Evolutionary conservation across 78 protist species (phyloP), one percentile per base, ranked within the genome.

Genomic region (Acrasis kona): DNA sequence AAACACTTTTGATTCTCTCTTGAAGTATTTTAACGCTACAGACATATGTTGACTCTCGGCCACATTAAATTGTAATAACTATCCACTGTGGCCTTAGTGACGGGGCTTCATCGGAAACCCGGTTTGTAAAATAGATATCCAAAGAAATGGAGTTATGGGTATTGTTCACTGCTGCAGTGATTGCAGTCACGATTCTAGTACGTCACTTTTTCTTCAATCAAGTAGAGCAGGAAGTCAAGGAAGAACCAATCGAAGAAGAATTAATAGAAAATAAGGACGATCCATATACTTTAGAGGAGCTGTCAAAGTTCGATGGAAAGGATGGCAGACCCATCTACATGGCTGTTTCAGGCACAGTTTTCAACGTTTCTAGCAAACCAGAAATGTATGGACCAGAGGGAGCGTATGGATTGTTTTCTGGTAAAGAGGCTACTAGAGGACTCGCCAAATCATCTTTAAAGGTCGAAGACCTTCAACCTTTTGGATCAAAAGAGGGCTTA

Each of bases 311-410:
- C 82, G 19, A 76, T 29, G 82, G 82, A 8, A 12, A 6, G 28
- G 39, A 70, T 74, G 81, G 42, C 38, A 29, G 10, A 19, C 77
- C 40, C n/a, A 69, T 78, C 10, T 78, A 41, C 5, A 58, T 78
- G 29, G 66, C 74, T 7, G 40, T 69, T 35, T 41, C 37, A 8
- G 82, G 82, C 3, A 78, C 35, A 3, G 27, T 78, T 31, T 78
- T 74, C 36, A 79, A 78, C 66, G 82, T 78, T 69, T 39, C 78
- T 35, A 12, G 34, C 5, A 78, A 78, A 9, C 77, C 74, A 3
- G 81, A 78, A 9, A n/a, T 78, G 35, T 78, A 78, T 77, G 82
- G 82, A 12, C 81, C 73, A 12, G 82, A 79, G 5, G 68, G 3
- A 12, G 19, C 83, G 10, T 78, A 78, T 10, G 5, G 61, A 32